Base-by-base conservation (phyloP, 805 yeast genomes). In the Yamadazyma ubonensis region DNA sequence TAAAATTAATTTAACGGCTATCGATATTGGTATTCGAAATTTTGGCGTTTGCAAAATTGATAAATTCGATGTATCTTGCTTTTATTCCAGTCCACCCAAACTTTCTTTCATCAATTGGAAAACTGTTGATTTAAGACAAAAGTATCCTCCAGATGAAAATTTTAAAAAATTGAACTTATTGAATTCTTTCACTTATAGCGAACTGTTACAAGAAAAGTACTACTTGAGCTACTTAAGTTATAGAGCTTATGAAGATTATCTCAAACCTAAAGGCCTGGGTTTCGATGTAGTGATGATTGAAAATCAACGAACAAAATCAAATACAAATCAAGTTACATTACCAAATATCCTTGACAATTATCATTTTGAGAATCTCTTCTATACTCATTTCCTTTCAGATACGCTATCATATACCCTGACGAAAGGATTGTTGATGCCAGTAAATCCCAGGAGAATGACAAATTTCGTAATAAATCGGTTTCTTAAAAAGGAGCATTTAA, bases 11-110 rank as follows among this genome's bases (percentile, higher is more conserved):
- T 39, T 57, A 2, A 41, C 65, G 3, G 54, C 70, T 17, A 53
- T 69, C 6, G 75, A 69, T 43, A 58, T 69, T 9, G 75, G 75
- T 5, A 45, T 68, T 40, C 67, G 66, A 50, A 67, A 69, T 52
- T 66, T 69, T 43, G 58, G 71, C 6, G 66, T 59, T 42, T 67
- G 73, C 48, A 52, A 57, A 39, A 30, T 48, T 12, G 6, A 28
- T 12, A 15, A 15, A 3, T 31, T 31, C n/a, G 33, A 38, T 19
- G 30, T 38, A 5, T 18, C 36, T 6, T 12, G 26, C 7, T 38
- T 38, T 18, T 15, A 15, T 10, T 21, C 27, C 5, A 32, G 14
- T 7, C 29, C 29, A 19, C 31, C 38, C 6, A 17, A 19, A 7
- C 15, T 41, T 16, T 20, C 19, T 26, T 42, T 42, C 19, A 30